These are phyloP conservation scores for Xylaria multiplex DNA, from an alignment of 2,329 filamentous ascomycete species.

Conservation along the genomic window DNA sequence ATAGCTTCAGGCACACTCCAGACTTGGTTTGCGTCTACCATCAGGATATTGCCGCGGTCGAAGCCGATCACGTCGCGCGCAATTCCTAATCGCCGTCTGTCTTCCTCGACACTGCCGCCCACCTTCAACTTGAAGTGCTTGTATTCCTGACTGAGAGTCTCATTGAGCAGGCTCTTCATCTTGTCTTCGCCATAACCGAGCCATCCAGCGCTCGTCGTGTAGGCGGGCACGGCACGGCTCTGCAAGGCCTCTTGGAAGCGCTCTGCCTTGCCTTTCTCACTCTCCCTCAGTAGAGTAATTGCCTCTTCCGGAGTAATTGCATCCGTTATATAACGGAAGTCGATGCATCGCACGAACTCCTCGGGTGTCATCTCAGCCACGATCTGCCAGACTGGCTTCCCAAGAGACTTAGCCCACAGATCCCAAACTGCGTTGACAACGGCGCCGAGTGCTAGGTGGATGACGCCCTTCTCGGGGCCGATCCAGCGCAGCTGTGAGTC, in stretches of 20 bases:
- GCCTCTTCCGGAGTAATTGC: constrained; percentile 90
- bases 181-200: constrained; percentile 90
- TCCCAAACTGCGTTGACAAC: constrained; percentile 95
- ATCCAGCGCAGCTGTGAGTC: constrained; percentile 95
- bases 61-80: constrained; percentile 84
- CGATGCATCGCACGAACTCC: constrained; percentile 87
- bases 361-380: constrained; percentile 90
- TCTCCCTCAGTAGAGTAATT: constrained; percentile 72
- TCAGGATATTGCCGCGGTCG: constrained; percentile 83
- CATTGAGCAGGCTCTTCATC: constrained; percentile 77
- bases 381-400: constrained; percentile 90
- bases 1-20: constrained; percentile 93
- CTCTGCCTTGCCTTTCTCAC: constrained; percentile 73
- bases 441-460: constrained; percentile 88
- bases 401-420: constrained; percentile 88
- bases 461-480: constrained; percentile 92
- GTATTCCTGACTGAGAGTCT: constrained; percentile 82
- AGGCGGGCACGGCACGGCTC: constrained; percentile 83
- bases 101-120: constrained; percentile 76
- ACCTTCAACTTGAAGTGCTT: constrained; percentile 93
- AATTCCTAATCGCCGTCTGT: constrained; percentile 75
- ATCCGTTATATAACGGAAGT: constrained; percentile 95
- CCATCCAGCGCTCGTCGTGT: constrained; percentile 92
- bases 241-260: constrained; percentile 78
- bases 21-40: constrained; percentile 94